These are phyloP conservation scores for Pseudisothecium myosuroides DNA, from an alignment of 225 moss, liverwort and hornwort species.

Conservation along the genomic window DNA sequence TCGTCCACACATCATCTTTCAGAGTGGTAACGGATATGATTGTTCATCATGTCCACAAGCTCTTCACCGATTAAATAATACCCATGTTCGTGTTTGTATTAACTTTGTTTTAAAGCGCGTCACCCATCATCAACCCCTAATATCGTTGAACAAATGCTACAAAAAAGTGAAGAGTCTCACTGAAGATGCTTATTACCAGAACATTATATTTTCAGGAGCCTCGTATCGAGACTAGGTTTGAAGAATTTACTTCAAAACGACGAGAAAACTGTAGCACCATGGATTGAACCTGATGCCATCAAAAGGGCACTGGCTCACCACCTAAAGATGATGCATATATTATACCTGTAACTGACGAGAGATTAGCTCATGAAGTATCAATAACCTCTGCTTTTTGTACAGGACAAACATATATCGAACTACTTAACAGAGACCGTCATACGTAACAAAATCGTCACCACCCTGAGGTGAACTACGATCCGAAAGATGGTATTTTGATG, in stretches of 20 bases:
- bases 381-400: conserved; percentile 22
- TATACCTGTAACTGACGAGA: conserved; percentile 25
- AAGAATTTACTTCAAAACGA: rapidly evolving
- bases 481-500: conserved; percentile 31
- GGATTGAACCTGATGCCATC: conserved; percentile 20
- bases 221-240: rapidly evolving
- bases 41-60: not conserved
- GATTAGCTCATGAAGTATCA: conserved; percentile 2
- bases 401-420: rapidly evolving
- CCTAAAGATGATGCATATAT: not conserved
- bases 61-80: too few relatives aligned
- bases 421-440: not conserved
- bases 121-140: rapidly evolving
- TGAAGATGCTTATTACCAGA: rapidly evolving
- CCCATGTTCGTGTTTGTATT: too few relatives aligned
- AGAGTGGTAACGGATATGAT: not conserved
- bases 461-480: conserved; percentile 25
- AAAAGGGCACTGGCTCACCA: conserved; percentile 7
- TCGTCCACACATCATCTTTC: not conserved
- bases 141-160: not conserved
- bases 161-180: rapidly evolving
- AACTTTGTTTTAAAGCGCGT: too few relatives aligned
- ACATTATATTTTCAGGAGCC: rapidly evolving
- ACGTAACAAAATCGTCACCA: conserved; percentile 26
- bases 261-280: not conserved